These are phyloP conservation scores for Trifolium fragiferum DNA, from an alignment of 306 rosid species.

Conservation along the genomic window DNA sequence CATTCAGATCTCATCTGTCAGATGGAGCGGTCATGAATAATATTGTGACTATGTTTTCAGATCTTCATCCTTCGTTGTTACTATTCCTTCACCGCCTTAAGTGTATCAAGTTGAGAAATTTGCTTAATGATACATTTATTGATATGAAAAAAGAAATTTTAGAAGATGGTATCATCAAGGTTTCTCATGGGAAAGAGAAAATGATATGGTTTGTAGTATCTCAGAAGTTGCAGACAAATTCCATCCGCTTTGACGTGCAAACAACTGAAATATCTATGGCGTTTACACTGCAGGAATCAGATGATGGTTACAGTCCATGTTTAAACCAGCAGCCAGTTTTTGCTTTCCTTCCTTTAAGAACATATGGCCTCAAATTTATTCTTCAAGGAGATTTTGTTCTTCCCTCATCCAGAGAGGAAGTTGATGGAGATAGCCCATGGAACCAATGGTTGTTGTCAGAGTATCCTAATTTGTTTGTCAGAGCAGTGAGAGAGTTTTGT, in stretches of 20 bases:
- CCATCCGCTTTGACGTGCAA: constrained; percentile 64
- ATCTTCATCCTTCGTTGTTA: constrained; percentile 92
- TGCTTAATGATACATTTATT: constrained; percentile 67
- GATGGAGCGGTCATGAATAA: constrained; percentile 63
- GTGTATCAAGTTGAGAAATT: constrained; percentile 78
- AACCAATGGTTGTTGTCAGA: constrained; percentile 92
- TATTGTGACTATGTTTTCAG: constrained; percentile 79
- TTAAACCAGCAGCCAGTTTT: constrained; percentile 84
- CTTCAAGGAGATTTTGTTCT: constrained; percentile 97
- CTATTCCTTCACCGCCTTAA: constrained; percentile 91
- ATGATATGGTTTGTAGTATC: constrained; percentile 91
- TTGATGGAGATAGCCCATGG: constrained; percentile 96
- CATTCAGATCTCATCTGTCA: constrained; percentile 69
- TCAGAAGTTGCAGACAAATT: constrained; percentile 64
- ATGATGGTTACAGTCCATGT: constrained; percentile 64
- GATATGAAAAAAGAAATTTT: constrained; percentile 82
- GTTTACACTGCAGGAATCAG: constrained; percentile 76
- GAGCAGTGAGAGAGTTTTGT: constrained; percentile 77
- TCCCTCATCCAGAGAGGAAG: constrained; percentile 99
- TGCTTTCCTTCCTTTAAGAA: constrained; percentile 93
- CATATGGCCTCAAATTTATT: constrained; percentile 88
- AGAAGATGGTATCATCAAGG: constrained; percentile 78
- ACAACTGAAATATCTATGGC: constrained; percentile 91
- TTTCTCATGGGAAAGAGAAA: constrained; percentile 79
- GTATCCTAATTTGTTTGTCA: constrained; percentile 85